phyloP scores from a whole-genome alignment of 2,329 filamentous ascomycete species.

The Colletotrichum filicis region DNA sequence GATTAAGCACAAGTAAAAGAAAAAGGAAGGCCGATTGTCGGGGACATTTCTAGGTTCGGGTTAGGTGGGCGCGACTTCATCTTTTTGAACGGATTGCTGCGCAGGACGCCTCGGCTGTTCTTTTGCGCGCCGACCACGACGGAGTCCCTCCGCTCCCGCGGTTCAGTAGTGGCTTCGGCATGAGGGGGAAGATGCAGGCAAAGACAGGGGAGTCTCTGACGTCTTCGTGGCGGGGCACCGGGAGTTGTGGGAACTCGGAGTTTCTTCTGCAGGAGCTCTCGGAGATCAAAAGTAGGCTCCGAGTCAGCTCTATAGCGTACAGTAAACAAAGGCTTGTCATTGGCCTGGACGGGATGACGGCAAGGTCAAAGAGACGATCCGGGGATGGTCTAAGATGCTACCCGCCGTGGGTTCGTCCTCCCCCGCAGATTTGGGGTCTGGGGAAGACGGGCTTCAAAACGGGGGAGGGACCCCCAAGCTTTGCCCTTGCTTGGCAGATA shows the following conservation, averaged over 20 bases:
- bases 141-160: too few relatives aligned
- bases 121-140: conserved; percentile 21
- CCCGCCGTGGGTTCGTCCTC: neutral
- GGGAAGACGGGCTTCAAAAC: conserved; percentile 32
- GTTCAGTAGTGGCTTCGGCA: neutral
- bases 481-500: conserved; percentile 20
- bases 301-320: neutral
- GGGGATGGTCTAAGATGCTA: conserved; percentile 8
- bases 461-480: conserved; percentile 19
- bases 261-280: conserved; percentile 2
- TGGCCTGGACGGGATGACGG: conserved; percentile 30
- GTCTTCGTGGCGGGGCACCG: conserved; percentile 8
- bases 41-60: conserved; percentile 18
- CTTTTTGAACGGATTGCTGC: conserved; percentile 25
- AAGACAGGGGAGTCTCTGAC: conserved; percentile 11
- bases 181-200: neutral
- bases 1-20: neutral
- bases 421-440: conserved; percentile 23
- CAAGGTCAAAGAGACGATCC: neutral
- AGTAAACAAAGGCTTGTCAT: neutral
- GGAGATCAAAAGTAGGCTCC: conserved; percentile 21
- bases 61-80: conserved; percentile 32
- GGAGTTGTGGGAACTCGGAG: neutral
- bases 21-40: conserved; percentile 19
- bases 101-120: conserved; percentile 19